phyloP scores from a whole-genome alignment of 2,329 filamentous ascomycete species.

The Ophiostoma himal-ulmi region DNA sequence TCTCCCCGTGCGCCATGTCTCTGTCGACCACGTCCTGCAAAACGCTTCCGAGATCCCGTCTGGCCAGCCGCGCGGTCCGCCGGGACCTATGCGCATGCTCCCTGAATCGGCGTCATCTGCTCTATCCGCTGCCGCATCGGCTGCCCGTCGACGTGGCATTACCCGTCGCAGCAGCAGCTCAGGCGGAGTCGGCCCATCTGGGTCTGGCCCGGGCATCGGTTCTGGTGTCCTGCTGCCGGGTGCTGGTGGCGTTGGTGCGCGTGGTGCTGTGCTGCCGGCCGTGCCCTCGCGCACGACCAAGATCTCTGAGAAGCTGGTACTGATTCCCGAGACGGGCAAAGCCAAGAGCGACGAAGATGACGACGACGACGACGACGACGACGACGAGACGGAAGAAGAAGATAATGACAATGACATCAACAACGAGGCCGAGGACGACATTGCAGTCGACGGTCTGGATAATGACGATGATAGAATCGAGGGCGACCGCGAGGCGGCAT shows the following conservation, averaged over 20 bases:
- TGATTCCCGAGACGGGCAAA: slow-evolving; percentile 65
- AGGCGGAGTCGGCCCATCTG: not conserved
- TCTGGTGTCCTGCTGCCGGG: slow-evolving; percentile 27
- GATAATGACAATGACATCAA: slow-evolving; percentile 74
- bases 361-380: slow-evolving; percentile 52
- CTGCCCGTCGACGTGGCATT: slow-evolving; percentile 21
- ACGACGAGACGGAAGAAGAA: slow-evolving; percentile 53
- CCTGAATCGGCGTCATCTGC: slow-evolving; percentile 18
- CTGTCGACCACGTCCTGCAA: slow-evolving; percentile 90
- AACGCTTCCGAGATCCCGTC: slow-evolving; percentile 93
- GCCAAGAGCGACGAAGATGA: slow-evolving; percentile 33
- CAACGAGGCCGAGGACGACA: slow-evolving; percentile 90
- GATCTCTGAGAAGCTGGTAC: slow-evolving; percentile 91
- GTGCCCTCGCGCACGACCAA: slow-evolving; percentile 86
- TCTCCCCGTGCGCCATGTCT: slow-evolving; percentile 67
- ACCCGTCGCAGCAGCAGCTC: slow-evolving; percentile 27
- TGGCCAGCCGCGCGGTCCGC: slow-evolving; percentile 75
- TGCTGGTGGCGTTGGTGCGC: slow-evolving; percentile 32
- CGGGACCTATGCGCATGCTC: slow-evolving; percentile 46
- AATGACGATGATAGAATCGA: slow-evolving; percentile 45
- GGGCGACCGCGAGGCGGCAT: slow-evolving; percentile 44
- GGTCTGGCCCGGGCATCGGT: not conserved
- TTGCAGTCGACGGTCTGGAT: slow-evolving; percentile 54
- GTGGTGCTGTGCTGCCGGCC: slow-evolving; percentile 37
- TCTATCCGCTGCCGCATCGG: slow-evolving; percentile 15